phyloP scores from a whole-genome alignment of 345 rosid genomes.

The Sonneratia caseolaris region DNA sequence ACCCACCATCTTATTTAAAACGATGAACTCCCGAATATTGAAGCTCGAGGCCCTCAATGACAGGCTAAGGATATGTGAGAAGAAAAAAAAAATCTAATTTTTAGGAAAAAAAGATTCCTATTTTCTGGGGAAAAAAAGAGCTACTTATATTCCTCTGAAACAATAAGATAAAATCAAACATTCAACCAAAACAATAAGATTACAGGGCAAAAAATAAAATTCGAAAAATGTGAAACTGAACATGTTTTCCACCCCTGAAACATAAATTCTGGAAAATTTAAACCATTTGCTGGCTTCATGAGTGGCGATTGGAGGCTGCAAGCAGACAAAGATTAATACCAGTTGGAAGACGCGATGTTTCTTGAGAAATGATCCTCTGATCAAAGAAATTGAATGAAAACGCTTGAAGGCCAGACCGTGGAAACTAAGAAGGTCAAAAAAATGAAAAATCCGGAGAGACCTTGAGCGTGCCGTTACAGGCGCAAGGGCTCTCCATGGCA shows the following conservation, averaged over 20 bases:
- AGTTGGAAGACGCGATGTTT: background rate
- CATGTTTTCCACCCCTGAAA: background rate
- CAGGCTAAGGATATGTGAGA: background rate
- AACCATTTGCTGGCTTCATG: background rate
- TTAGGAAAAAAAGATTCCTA: no score
- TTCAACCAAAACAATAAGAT: background rate
- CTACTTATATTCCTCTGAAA: background rate
- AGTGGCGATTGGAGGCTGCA: background rate
- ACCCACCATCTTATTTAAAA: background rate
- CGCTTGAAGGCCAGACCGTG: background rate
- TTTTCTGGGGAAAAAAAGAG: background rate
- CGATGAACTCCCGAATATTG: background rate
- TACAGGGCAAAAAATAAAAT: background rate
- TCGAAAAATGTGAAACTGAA: background rate
- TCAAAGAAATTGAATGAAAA: background rate
- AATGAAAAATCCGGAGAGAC: slow-evolving; percentile 12
- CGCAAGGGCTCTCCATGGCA: slow-evolving; percentile 55
- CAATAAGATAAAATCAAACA: background rate
- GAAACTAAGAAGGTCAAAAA: background rate
- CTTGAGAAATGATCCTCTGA: background rate
- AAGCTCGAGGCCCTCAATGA: background rate
- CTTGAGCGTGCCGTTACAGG: slow-evolving; percentile 63
- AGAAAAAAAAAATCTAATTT: background rate
- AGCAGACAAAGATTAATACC: background rate
- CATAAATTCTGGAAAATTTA: background rate